Evolutionary conservation across 1,139 yeast genomes (phyloP).

Genomic region (Yamadazyma buinensis): DNA sequence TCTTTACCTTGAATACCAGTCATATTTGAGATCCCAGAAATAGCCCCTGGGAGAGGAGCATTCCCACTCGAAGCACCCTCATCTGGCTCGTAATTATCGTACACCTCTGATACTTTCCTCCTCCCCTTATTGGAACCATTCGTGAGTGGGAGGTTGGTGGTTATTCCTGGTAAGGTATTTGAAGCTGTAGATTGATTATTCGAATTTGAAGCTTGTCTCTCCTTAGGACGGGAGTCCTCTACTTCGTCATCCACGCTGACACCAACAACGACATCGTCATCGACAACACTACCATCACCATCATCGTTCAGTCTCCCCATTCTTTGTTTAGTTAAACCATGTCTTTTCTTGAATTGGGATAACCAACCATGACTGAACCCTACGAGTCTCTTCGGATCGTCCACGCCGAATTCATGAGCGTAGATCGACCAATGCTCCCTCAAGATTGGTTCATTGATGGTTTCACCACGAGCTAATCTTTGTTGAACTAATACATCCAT

Average conservation of each 20-base stretch:
- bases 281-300: not conserved
- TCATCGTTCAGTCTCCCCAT: conserved; percentile 19
- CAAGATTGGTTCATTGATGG: conserved; percentile 51
- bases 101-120: not conserved
- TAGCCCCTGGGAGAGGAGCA: not conserved
- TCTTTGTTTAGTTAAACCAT: conserved; percentile 44
- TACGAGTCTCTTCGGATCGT: conserved; percentile 53
- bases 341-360: conserved; percentile 55
- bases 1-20: not conserved
- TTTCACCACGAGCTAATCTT: conserved; percentile 39
- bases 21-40: not conserved
- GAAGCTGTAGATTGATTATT: not conserved
- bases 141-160: no score
- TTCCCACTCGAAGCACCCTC: not conserved
- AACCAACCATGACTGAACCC: conserved; percentile 62
- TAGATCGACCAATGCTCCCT: conserved; percentile 54
- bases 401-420: conserved; percentile 56
- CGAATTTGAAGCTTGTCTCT: not conserved
- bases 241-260: not conserved
- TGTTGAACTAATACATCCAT: conserved; percentile 53
- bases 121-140: not conserved
- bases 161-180: not conserved
- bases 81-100: no score
- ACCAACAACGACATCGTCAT: not conserved
- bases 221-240: not conserved